phyloP scores from a whole-genome alignment of 768 basidiomycete genomes.

The Kwoniella dendrophila region DNA sequence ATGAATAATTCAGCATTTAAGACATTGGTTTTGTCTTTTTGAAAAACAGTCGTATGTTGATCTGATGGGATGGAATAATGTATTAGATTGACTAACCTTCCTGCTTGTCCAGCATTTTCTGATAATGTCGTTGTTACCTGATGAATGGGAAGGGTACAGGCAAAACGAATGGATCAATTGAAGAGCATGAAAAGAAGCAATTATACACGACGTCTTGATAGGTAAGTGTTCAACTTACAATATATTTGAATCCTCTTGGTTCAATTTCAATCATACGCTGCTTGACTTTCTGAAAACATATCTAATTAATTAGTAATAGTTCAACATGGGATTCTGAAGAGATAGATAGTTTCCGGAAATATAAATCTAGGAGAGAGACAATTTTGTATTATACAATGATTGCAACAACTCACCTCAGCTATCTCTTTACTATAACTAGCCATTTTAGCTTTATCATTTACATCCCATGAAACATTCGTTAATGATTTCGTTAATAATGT shows the following conservation, averaged over 20 bases:
- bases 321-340: not conserved
- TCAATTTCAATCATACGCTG: slow-evolving; percentile 47
- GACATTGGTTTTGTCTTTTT: slow-evolving; percentile 40
- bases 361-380: not conserved
- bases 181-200: too few species aligned
- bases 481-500: slow-evolving; percentile 33
- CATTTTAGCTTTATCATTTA: slow-evolving; percentile 33
- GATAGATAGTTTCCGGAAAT: not conserved
- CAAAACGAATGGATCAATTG: not conserved
- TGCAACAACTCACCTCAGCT: slow-evolving; percentile 35
- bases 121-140: slow-evolving; percentile 45
- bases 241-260: slow-evolving; percentile 49
- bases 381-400: not conserved
- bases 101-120: slow-evolving; percentile 50
- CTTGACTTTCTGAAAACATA: slow-evolving; percentile 36
- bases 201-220: not conserved
- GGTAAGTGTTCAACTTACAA: slow-evolving; percentile 26
- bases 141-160: not conserved
- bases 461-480: slow-evolving; percentile 33
- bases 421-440: slow-evolving; percentile 40
- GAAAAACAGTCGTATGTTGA: not conserved
- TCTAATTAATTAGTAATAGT: not conserved
- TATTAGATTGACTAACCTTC: slow-evolving; percentile 37
- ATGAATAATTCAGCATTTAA: not conserved
- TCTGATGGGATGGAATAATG: not conserved